Percentiles rank a stretch among this genome's conserved stretches.
Evolutionary conservation across 768 basidiomycete genomes (phyloP).

Genomic region (Suillus weaverae): DNA sequence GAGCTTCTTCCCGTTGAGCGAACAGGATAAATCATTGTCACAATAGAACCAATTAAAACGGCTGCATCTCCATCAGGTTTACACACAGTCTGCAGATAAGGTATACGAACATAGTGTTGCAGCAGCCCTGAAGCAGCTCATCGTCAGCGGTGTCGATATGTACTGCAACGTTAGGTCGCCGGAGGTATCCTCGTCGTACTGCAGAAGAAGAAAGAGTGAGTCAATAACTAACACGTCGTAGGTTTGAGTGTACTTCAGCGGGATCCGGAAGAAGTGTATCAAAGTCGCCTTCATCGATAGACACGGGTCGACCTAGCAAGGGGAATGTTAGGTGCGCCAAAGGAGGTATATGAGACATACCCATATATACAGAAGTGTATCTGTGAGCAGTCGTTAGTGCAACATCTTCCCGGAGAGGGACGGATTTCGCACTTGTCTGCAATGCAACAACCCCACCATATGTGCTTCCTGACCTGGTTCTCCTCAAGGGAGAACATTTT

Average conservation of each 20-base stretch:
- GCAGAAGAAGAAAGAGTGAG: slow-evolving; percentile 13
- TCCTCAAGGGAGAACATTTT: slow-evolving; percentile 65
- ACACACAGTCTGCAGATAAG: slow-evolving; percentile 5
- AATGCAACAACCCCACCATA: slow-evolving; percentile 78
- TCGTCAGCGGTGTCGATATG: slow-evolving; percentile 39
- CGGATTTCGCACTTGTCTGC: slow-evolving; percentile 58
- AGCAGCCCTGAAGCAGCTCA: slow-evolving; percentile 56
- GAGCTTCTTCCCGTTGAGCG: slow-evolving; percentile 45
- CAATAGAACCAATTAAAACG: slow-evolving; percentile 64
- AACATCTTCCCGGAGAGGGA: slow-evolving; percentile 3
- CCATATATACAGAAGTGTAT: slow-evolving; percentile 75
- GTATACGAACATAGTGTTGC: slow-evolving; percentile 55
- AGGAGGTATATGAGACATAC: slow-evolving; percentile 31
- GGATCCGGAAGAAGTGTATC: slow-evolving; percentile 63
- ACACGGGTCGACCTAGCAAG: slow-evolving; percentile 58
- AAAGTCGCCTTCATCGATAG: slow-evolving; percentile 68
- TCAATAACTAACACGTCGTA: slow-evolving; percentile 6
- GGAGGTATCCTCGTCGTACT: slow-evolving; percentile 57
- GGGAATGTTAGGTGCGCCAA: slow-evolving; percentile 13
- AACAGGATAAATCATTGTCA: slow-evolving; percentile 71
- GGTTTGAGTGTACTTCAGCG: slow-evolving; percentile 44
- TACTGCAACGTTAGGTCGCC: slow-evolving; percentile 44
- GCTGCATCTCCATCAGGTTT: slow-evolving; percentile 40
- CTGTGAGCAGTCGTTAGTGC: slow-evolving; percentile 33
- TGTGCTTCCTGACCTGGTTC: slow-evolving; percentile 68